phyloP scores from a whole-genome alignment of 495 filamentous ascomycete species.

The Neurospora sp. region DNA sequence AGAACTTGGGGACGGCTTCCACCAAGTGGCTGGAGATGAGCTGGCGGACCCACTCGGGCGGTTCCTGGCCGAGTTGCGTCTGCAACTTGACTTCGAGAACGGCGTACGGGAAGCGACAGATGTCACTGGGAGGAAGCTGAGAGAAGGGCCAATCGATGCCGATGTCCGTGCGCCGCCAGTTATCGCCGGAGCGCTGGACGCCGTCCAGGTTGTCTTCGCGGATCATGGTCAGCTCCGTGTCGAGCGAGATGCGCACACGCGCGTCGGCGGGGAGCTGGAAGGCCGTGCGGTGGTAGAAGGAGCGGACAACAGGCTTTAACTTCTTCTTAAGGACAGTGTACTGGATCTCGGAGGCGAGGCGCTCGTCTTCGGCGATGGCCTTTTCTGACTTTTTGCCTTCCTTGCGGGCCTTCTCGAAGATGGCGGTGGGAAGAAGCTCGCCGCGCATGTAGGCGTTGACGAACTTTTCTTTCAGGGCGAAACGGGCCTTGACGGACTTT shows the following conservation, averaged over 20 bases:
- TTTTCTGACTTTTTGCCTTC: slow-evolving; percentile 86
- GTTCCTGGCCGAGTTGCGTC: slow-evolving; percentile 93
- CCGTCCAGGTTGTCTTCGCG: slow-evolving; percentile 94
- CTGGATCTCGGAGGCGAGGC: slow-evolving; percentile 83
- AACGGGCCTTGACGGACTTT: slow-evolving; percentile 96
- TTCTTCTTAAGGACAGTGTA: slow-evolving; percentile 79
- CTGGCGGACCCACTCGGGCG: slow-evolving; percentile 91
- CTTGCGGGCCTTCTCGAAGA: slow-evolving; percentile 91
- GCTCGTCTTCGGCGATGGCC: slow-evolving; percentile 82
- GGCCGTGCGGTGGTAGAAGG: slow-evolving; percentile 95
- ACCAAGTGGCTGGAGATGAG: slow-evolving; percentile 88
- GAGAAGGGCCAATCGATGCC: slow-evolving; percentile 92
- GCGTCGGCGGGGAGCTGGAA: slow-evolving; percentile 97
- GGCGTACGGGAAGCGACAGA: slow-evolving; percentile 90
- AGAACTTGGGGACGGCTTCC: slow-evolving; percentile 97
- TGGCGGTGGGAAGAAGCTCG: slow-evolving; percentile 63
- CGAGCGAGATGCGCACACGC: slow-evolving; percentile 89
- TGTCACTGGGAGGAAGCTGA: slow-evolving; percentile 73
- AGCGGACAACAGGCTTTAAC: slow-evolving; percentile 76
- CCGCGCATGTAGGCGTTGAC: slow-evolving; percentile 83
- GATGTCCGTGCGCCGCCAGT: slow-evolving; percentile 97
- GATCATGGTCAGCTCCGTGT: slow-evolving; percentile 89
- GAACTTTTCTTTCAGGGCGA: slow-evolving; percentile 91
- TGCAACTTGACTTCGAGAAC: slow-evolving; percentile 96
- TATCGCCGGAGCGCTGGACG: slow-evolving; percentile 60